Evolutionary conservation across 345 rosid genomes (phyloP), one percentile per base, ranked within the genome.

Genomic region (Melastoma malabathricum): DNA sequence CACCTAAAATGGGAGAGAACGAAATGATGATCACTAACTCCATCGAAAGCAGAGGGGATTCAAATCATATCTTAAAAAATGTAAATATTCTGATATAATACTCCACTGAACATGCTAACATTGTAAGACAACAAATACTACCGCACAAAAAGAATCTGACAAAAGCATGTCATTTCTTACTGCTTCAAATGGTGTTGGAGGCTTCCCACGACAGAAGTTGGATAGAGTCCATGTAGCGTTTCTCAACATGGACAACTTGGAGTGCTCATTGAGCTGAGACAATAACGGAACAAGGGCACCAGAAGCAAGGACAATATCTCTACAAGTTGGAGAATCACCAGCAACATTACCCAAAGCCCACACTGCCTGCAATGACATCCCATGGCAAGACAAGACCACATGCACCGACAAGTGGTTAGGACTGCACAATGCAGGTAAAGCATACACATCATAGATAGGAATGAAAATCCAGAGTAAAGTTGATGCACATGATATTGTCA

Each of bases 341-440:
- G 84, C 74, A 52, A 83, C 72, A 57, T 83, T 83, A 14, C 84
- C 84, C 67, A 80, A 56, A 13, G 77, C 92, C 86, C 84, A 77
- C n/a, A 77, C 57, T 48, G 76, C 86, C 92, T 83, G 53, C 46
- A 25, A 19, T 16, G 18, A 56, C 18, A 27, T 39, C n/a, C n/a
- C n/a, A n/a, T n/a, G n/a, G n/a, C n/a, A n/a, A 13, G 15, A 10
- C 13, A 46, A 45, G 38, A 29, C 6, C 38, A 4, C 1, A 29
- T 29, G 5, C 38, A 29, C 38, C 38, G 9, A 29, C 38, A 29
- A 5, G 38, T 29, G 38, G 38, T 4, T 29, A 29, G 38, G 38
- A 10, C 5, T 29, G 9, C 38, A 29, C 38, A 29, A 29, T 29
- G 38, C 38, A 29, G 38, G 38, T 29, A 29, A 29, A 29, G 6